phyloP scores from a whole-genome alignment of 2,329 filamentous ascomycete genomes.

The Aspergillus pseudonomiae region DNA sequence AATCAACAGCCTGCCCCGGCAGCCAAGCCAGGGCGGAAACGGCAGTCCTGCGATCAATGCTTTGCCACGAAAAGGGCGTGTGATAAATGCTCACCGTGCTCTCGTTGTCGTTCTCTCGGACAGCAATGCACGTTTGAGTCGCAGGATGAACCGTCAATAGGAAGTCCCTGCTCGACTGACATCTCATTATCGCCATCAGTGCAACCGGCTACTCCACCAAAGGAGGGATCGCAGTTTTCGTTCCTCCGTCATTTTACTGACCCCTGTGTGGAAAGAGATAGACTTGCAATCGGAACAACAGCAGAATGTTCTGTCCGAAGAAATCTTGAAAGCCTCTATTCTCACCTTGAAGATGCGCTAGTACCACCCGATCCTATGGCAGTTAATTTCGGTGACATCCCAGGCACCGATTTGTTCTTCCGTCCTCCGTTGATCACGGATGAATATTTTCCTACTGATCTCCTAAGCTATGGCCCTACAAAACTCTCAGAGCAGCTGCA shows the following conservation, averaged over 20 bases:
- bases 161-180: not conserved
- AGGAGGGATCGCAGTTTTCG: slow-evolving; percentile 25
- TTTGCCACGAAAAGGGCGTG: slow-evolving; percentile 31
- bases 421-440: slow-evolving; percentile 14
- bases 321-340: slow-evolving; percentile 31
- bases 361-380: slow-evolving; percentile 24
- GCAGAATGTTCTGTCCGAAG: slow-evolving; percentile 31
- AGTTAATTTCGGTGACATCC: slow-evolving; percentile 16
- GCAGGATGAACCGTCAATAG: slow-evolving; percentile 6
- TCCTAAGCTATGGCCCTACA: slow-evolving; percentile 19
- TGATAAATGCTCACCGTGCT: slow-evolving; percentile 28
- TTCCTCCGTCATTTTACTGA: slow-evolving; percentile 35
- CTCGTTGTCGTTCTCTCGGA: slow-evolving; percentile 26
- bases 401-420: slow-evolving; percentile 16
- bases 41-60: slow-evolving; percentile 33
- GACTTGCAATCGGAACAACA: slow-evolving; percentile 34
- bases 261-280: slow-evolving; percentile 29
- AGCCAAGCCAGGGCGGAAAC: slow-evolving; percentile 33
- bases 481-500: slow-evolving; percentile 30
- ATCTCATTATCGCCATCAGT: slow-evolving; percentile 10
- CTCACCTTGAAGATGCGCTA: slow-evolving; percentile 31
- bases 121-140: slow-evolving; percentile 25
- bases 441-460: slow-evolving; percentile 23
- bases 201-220: not conserved
- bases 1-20: slow-evolving; percentile 31